Conservation (phyloP, 1,139 yeast genomes). For the Protomyces pachydermus region DNA sequence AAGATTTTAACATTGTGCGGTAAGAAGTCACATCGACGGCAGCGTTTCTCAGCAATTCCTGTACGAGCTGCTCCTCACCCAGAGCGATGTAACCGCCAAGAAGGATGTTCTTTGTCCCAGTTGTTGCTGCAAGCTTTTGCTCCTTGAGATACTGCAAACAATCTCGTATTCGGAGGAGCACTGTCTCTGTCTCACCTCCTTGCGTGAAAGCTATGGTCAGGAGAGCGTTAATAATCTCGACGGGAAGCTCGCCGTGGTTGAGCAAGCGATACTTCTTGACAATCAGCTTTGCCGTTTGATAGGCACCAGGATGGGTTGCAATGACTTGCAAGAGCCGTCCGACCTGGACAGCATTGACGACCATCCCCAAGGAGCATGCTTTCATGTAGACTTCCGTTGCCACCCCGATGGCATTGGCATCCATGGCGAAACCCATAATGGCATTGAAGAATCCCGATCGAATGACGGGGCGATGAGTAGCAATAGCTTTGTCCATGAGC, state of each 20-base stretch:
- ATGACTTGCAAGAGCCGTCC: slow-evolving; percentile 3
- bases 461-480: slow-evolving; percentile 5
- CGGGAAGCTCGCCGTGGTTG: not conserved
- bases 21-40: not conserved
- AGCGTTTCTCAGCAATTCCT: slow-evolving; percentile 4
- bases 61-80: slow-evolving; percentile 6
- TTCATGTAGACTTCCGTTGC: slow-evolving; percentile 23
- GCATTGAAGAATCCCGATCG: slow-evolving; percentile 16
- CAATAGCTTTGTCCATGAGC: slow-evolving; percentile 10
- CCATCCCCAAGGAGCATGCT: slow-evolving; percentile 10
- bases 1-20: slow-evolving; percentile 10
- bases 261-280: slow-evolving; percentile 8
- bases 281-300: not conserved
- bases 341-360: slow-evolving; percentile 1
- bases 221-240: slow-evolving; percentile 12
- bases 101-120: slow-evolving; percentile 9
- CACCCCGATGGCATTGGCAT: slow-evolving; percentile 19
- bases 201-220: not conserved
- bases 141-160: not conserved
- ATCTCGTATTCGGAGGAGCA: slow-evolving; percentile 3
- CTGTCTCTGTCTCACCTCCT: not conserved
- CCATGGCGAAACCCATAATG: slow-evolving; percentile 18
- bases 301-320: not conserved
- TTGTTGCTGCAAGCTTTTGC: not conserved
- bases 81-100: slow-evolving; percentile 18